Evolutionary conservation across 2,329 filamentous ascomycete genomes (phyloP), one percentile per base, ranked within the genome.

Genomic region (Aspergillus oerlinghausenensis): DNA sequence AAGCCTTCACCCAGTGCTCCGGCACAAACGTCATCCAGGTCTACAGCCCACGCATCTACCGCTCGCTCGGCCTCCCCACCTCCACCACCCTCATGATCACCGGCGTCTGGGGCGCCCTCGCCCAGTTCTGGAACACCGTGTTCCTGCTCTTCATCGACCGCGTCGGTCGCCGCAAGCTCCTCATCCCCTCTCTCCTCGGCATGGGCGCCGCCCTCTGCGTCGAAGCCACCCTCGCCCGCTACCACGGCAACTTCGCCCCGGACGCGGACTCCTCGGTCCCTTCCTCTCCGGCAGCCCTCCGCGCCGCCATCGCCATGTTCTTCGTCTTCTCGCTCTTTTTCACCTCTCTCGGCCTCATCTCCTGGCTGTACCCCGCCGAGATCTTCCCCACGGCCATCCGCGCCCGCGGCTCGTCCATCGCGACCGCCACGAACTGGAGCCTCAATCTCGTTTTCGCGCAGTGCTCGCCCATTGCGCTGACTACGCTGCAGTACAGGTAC

Each of bases 61-160:
- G 67, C 11, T 70, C 75, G 3, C 70, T 81, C 0, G 77, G 77
- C 6, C 75, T 82, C 45, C 65, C 69, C 2, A 77, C 72, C 0
- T 73, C 73, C 7, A 77, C 72, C 1, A 78, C 79, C 0, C 73
- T 82, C 3, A 75, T 82, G 70, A 79, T 82, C 50, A 77, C 80
- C 58, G 80, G 79, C 3, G 76, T 82, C 59, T 79, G 75, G 62
- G 79, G 79, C 25, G 77, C 79, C 1, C 70, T 82, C 7, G 77
- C 79, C 0, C 77, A 77, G 29, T 65, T 79, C 23, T 81, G 77
- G 73, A 79, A 79, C 58, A 78, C 75, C 1, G 62, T 80, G 5
- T 78, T 78, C 51, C 74, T 82, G 56, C 65, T 69, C 35, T 65
- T 79, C 45, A 65, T 81, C 48, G 79, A 82, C 61, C 74, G 69